Evolutionary conservation across 257 asterid species (phyloP).

Genomic region (Scutellaria barbata): DNA sequence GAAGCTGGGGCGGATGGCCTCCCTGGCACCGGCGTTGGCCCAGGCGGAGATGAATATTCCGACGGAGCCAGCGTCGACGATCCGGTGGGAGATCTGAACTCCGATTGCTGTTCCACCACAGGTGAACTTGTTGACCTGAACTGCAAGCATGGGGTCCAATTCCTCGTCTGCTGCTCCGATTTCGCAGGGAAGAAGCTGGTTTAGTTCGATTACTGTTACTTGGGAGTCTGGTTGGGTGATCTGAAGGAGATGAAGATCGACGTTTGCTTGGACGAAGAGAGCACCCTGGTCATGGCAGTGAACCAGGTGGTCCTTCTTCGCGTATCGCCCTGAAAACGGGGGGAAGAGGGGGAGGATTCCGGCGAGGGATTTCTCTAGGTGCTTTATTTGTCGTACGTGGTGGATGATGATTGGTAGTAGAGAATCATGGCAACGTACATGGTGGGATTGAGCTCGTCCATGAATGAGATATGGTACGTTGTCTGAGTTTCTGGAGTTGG

Average conservation of each 20-base stretch:
- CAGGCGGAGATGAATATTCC: slow-evolving; percentile 9
- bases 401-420: slow-evolving; percentile 5
- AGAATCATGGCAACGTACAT: not conserved
- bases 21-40: not conserved
- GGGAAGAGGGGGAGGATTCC: not conserved
- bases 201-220: not conserved
- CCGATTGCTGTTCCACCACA: not conserved
- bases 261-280: slow-evolving; percentile 4
- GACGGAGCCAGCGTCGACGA: slow-evolving; percentile 10
- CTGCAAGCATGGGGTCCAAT: not conserved
- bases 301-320: not conserved
- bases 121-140: not conserved
- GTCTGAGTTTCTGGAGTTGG: slow-evolving; percentile 25
- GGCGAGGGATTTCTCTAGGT: not conserved
- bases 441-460: slow-evolving; percentile 10
- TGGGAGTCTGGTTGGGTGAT: not conserved
- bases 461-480: slow-evolving; percentile 7
- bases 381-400: not conserved
- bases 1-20: not conserved
- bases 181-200: not conserved
- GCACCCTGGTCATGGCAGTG: slow-evolving; percentile 31
- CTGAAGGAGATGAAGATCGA: not conserved
- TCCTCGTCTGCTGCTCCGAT: slow-evolving; percentile 21
- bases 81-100: slow-evolving; percentile 1
- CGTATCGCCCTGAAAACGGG: slow-evolving; percentile 9